Evolutionary conservation across 2,329 filamentous ascomycete genomes (phyloP), one percentile per base, ranked within the genome.

Genomic region (Nigrograna mackinnonii): DNA sequence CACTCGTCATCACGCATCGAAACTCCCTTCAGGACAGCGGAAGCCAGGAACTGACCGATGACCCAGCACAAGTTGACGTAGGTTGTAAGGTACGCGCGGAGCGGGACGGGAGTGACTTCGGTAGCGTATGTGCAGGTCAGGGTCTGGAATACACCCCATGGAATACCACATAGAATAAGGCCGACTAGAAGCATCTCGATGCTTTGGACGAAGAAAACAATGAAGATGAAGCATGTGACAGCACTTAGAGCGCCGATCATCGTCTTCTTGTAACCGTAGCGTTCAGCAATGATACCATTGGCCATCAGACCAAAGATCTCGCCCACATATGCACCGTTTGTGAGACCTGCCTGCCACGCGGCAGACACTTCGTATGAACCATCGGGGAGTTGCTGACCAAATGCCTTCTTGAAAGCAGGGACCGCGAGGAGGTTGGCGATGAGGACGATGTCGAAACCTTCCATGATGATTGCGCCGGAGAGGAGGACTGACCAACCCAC

Each of bases 381-480:
- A 34, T 73, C 57, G 3, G 63, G 42, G 19, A 64, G 49, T 24
- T 58, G 64, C 5, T 60, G 57, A 22, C 74, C 74, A 41, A 70
- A 77, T 40, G 58, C 61, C 35, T 55, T 47, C 47, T 75, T 70
- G 66, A 77, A 77, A 7, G 68, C 64, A 4, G 68, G 70, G 13
- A 73, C 72, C 21, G 64, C 73, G 49, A 82, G 89, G 56, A 94
- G 87, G 67, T 90, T 91, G 72, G 85, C 88, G 62, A 92, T 84
- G 46, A 95, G 75, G 56, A 82, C 84, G 46, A 92, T 79, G 66
- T 95, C 89, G 72, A 91, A 95, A 6, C 89, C 90, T 67, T 95
- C 90, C 91, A 96, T 96, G 57, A 83, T 84, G 63, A 95, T 94
- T 64, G 86, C 89, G 1, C 87, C 90, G 11, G 87, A 92, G 66